Percentiles rank a stretch among this genome's conserved stretches.
Evolutionary conservation across 352 stramenopile genomes (phyloP).

Genomic region (Phytopythium helicoides): DNA sequence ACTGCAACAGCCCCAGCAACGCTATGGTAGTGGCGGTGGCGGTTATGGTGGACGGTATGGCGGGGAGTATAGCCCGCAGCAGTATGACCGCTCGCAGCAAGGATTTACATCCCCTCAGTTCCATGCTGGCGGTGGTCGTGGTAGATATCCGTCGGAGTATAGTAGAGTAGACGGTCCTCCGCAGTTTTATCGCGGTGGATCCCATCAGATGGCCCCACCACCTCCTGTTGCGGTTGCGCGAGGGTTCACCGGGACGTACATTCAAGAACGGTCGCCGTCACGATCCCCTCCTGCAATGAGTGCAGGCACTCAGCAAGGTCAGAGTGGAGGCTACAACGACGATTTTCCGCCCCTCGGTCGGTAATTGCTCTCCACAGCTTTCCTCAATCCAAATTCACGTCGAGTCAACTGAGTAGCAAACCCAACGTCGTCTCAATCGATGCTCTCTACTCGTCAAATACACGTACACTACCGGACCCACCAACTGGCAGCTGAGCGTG

Average conservation of each 20-base stretch:
- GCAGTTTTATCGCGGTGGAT: slow-evolving; percentile 26
- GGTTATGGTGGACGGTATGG: slow-evolving; percentile 19
- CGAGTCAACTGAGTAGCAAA: slow-evolving; percentile 13
- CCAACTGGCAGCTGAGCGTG: too few species aligned
- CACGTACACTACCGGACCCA: too few species aligned
- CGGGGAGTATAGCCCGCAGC: too few species aligned
- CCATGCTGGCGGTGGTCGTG: slow-evolving; percentile 14
- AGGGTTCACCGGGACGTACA: slow-evolving; percentile 25
- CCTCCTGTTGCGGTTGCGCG: slow-evolving; percentile 22
- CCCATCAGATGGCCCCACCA: slow-evolving; percentile 30
- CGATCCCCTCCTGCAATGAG: slow-evolving; percentile 16
- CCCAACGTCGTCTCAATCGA: too few species aligned
- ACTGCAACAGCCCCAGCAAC: slow-evolving; percentile 20
- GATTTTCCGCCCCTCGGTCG: slow-evolving; percentile 73
- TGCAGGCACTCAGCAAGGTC: slow-evolving; percentile 9
- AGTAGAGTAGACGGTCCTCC: slow-evolving; percentile 64
- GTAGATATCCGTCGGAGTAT: slow-evolving; percentile 32
- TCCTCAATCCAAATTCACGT: background rate
- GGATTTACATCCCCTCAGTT: background rate
- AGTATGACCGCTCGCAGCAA: slow-evolving; percentile 1
- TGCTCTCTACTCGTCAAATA: too few species aligned
- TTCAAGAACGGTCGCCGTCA: slow-evolving; percentile 22
- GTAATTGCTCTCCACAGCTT: too few species aligned
- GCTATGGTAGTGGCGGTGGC: slow-evolving; percentile 13
- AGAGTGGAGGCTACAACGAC: slow-evolving; percentile 49